These are phyloP conservation scores for Ulota crispa DNA, from an alignment of 225 moss, liverwort and hornwort genomes.

Conservation along the genomic window DNA sequence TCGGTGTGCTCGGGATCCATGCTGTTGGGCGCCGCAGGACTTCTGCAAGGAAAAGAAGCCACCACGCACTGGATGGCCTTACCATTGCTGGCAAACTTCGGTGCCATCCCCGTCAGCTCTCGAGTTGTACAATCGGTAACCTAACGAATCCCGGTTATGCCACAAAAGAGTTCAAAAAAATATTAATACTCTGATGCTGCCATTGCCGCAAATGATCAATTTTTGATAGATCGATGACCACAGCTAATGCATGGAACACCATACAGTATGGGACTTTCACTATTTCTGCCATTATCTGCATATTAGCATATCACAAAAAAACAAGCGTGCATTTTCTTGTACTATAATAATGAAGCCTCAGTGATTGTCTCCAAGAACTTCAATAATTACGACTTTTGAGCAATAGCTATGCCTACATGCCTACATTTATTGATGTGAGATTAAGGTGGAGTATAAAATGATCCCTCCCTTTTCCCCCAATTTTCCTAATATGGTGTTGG, in stretches of 20 bases:
- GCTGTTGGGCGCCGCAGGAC: slow-evolving; percentile 75
- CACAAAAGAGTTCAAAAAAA: neutral
- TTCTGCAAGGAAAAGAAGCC: slow-evolving; percentile 68
- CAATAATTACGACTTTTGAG: no score
- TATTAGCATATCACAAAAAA: no score
- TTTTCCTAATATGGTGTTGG: no score
- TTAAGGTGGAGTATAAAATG: no score
- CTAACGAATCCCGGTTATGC: neutral
- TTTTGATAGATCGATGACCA: neutral
- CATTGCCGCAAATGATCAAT: neutral
- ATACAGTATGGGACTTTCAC: no score
- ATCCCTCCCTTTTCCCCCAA: no score
- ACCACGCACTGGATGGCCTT: slow-evolving; percentile 60
- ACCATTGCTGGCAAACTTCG: slow-evolving; percentile 42
- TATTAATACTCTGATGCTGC: neutral
- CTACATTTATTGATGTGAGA: no score
- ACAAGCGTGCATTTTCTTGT: no score
- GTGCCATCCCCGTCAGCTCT: slow-evolving; percentile 47
- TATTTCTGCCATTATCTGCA: no score
- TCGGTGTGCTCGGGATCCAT: slow-evolving; percentile 81
- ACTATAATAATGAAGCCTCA: no score
- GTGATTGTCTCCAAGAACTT: no score
- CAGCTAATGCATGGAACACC: neutral
- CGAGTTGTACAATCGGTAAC: slow-evolving; percentile 67
- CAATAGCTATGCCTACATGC: no score